Conservation (phyloP, 371 early-diverging fungal species). For the Mortierella polycephala region DNA sequence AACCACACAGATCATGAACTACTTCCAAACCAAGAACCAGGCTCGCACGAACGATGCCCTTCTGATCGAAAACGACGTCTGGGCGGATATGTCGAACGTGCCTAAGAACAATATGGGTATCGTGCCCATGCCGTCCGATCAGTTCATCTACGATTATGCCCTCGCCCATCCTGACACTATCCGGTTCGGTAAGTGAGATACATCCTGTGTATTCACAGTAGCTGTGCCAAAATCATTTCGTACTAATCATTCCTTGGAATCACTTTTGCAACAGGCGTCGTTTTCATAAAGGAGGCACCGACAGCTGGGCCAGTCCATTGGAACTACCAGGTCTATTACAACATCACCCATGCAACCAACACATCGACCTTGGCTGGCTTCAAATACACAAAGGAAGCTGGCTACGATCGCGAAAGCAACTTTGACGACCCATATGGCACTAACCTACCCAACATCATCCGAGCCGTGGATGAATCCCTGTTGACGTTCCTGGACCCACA, state of each 20-base stretch:
- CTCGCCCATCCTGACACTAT: constrained; percentile 72
- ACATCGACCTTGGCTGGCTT: constrained; percentile 42
- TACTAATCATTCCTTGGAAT: neutral
- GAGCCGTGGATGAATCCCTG: constrained; percentile 77
- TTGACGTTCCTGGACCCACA: constrained; percentile 43
- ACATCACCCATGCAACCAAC: constrained; percentile 65
- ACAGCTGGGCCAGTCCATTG: constrained; percentile 55
- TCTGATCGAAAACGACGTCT: constrained; percentile 20
- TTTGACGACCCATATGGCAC: constrained; percentile 63
- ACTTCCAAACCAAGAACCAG: constrained; percentile 46
- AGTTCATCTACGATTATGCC: constrained; percentile 75
- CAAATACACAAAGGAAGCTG: constrained; percentile 41
- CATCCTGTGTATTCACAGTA: too few relatives aligned
- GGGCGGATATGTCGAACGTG: constrained; percentile 37
- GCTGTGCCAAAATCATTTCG: neutral
- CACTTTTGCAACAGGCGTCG: constrained; percentile 31
- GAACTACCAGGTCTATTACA: constrained; percentile 77
- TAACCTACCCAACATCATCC: constrained; percentile 61
- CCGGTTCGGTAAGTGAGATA: constrained; percentile 57
- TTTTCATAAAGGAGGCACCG: constrained; percentile 41
- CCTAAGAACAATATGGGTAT: constrained; percentile 63
- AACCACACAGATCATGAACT: constrained; percentile 58
- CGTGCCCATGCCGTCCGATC: constrained; percentile 62
- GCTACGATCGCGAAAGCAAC: constrained; percentile 8
- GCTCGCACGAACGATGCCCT: constrained; percentile 27